Conservation (phyloP, 768 basidiomycete genomes). For the Amanita rimosa region DNA sequence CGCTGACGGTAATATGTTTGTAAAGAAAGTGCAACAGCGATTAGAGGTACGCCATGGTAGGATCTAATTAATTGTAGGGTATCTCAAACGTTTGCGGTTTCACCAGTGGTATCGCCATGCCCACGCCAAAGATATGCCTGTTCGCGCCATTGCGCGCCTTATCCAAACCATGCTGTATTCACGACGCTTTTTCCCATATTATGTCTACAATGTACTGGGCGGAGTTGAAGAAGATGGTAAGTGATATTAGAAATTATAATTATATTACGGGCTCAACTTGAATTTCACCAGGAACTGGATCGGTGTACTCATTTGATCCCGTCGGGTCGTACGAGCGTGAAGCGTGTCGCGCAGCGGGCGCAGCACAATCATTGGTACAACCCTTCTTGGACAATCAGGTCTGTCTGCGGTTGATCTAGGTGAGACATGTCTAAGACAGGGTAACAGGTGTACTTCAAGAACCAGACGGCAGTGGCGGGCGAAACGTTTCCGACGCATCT, state of each 20-base stretch:
- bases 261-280: slow-evolving; percentile 4
- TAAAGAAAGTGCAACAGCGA: slow-evolving; percentile 91
- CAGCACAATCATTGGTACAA: slow-evolving; percentile 89
- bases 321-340: slow-evolving; percentile 98
- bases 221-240: slow-evolving; percentile 94
- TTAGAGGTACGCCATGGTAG: slow-evolving; percentile 54
- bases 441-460: slow-evolving; percentile 92
- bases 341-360: slow-evolving; percentile 91
- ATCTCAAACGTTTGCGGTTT: slow-evolving; percentile 2
- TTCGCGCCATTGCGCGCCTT: slow-evolving; percentile 92
- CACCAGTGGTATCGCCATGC: slow-evolving; percentile 97
- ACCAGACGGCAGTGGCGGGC: slow-evolving; percentile 70
- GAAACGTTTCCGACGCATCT: slow-evolving; percentile 71
- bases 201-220: slow-evolving; percentile 92
- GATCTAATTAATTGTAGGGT: not conserved
- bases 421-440: slow-evolving; percentile 2
- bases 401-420: not conserved
- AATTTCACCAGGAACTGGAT: slow-evolving; percentile 63
- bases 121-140: slow-evolving; percentile 95
- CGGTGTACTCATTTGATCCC: slow-evolving; percentile 99
- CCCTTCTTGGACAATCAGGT: slow-evolving; percentile 99
- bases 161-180: slow-evolving; percentile 98
- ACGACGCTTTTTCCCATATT: slow-evolving; percentile 96
- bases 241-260: slow-evolving; percentile 19
- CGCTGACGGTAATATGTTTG: slow-evolving; percentile 95